A percentile compares a stretch with the other conserved stretches of the same genome.
Evolutionary conservation across 805 yeast genomes (phyloP).

Genomic region (Millerago galiae): DNA sequence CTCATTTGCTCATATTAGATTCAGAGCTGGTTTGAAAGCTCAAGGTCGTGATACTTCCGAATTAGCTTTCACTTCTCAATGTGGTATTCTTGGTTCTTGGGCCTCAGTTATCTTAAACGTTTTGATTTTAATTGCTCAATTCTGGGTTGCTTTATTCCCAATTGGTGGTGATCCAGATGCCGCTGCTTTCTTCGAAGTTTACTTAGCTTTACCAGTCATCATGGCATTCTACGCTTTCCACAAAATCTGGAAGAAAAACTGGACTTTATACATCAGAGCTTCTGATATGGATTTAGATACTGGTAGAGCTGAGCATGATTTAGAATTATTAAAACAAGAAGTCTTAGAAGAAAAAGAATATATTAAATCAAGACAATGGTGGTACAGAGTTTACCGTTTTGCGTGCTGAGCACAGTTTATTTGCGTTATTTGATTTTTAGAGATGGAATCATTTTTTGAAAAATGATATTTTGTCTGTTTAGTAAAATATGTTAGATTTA

Average conservation of each 20-base stretch:
- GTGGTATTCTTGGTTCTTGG: conserved; percentile 62
- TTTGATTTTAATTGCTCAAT: conserved; percentile 65
- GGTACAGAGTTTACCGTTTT: conserved; percentile 43
- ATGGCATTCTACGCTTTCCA: conserved; percentile 32
- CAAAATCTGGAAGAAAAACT: conserved; percentile 37
- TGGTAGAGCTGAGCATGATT: conserved; percentile 57
- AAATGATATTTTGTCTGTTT: background rate
- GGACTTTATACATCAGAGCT: conserved; percentile 35
- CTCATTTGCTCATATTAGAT: conserved; percentile 61
- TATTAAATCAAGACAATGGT: conserved; percentile 38
- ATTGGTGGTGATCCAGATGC: conserved; percentile 26
- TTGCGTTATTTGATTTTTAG: background rate
- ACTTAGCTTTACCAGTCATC: conserved; percentile 37
- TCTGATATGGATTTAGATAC: conserved; percentile 51
- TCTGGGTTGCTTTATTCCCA: conserved; percentile 58
- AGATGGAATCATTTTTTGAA: background rate
- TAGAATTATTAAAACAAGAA: conserved; percentile 51
- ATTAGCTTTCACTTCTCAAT: conserved; percentile 60
- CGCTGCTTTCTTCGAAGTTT: conserved; percentile 30
- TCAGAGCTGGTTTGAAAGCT: conserved; percentile 47
- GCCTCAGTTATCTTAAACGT: conserved; percentile 54
- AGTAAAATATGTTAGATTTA: background rate
- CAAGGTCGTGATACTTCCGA: conserved; percentile 68
- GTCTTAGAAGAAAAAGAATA: conserved; percentile 50
- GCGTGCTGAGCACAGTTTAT: conserved; percentile 34